Base-by-base conservation (phyloP, 2,329 filamentous ascomycete genomes). In the Trichoderma aggressivum region DNA sequence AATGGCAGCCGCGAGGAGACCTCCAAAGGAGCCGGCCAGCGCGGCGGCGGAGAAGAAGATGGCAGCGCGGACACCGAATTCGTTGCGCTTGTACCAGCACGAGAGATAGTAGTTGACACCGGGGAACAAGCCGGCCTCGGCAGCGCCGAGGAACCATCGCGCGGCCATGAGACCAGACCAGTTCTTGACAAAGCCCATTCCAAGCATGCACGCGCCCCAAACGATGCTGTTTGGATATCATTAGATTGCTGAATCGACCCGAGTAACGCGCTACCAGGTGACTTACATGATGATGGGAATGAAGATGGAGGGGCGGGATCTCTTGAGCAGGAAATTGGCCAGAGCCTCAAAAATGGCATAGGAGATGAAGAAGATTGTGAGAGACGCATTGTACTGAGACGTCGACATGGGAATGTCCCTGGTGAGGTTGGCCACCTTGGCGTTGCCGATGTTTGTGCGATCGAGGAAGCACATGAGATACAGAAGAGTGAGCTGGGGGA, bases 301-400 rank as follows among this genome's bases (percentile, higher is more conserved):
- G 78, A 97, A 97, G 67, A 94, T 82, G 50, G 91, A 93, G 0
- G 94, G 94, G 1, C 89, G 86, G 73, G 93, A 83, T 21, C 86
- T 87, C 82, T 97, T 97, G 72, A 97, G 88, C 28, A 97, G 81
- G 60, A 95, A 84, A 78, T 97, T 97, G 72, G 92, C 94, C 56
- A 94, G 76, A 0, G 90, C 89, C 79, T 96, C 93, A 73, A 93
- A 94, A 39, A 94, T 81, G 2, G 92, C 87, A 79, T 97, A 97
- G 0, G 92, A 94, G 63, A 97, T 86, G 82, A 97, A 97, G 83
- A 97, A 97, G 75, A 97, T 91, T 39, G 92, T 93, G 8, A 97
- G 84, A 0, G 90, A 88, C 26, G 87, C 85, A 79, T 94, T 94
- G 82, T 94, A 97, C 77, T 92, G 84, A 7, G 84, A 81, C 3